A percentile compares a stretch with the other conserved stretches of the same genome.
phyloP scores from a whole-genome alignment of 371 early-diverging fungal species.

The Blakeslea trispora region DNA sequence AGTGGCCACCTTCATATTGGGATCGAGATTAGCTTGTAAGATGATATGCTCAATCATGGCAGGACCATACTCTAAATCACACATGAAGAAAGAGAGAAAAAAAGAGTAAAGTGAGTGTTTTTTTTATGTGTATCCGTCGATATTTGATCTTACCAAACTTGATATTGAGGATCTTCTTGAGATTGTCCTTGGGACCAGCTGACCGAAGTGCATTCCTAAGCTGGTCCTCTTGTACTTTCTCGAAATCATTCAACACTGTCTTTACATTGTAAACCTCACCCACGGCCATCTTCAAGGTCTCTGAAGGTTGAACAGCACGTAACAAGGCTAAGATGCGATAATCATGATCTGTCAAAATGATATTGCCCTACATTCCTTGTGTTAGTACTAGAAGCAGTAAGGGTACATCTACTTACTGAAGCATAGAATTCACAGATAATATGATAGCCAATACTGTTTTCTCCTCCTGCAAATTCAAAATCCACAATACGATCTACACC shows the following conservation, averaged over 20 bases:
- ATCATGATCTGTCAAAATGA: conserved; percentile 91
- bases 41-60: conserved; percentile 88
- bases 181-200: conserved; percentile 72
- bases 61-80: conserved; percentile 76
- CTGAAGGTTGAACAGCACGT: conserved; percentile 84
- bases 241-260: conserved; percentile 58
- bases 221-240: conserved; percentile 58
- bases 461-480: conserved; percentile 83
- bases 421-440: conserved; percentile 95
- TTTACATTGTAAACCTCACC: conserved; percentile 75
- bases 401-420: conserved; percentile 60
- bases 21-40: conserved; percentile 67
- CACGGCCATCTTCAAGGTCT: conserved; percentile 73
- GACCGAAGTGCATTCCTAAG: conserved; percentile 54
- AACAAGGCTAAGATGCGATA: conserved; percentile 84
- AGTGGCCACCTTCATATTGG: conserved; percentile 59
- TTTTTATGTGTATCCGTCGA: too few species aligned
- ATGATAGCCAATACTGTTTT: conserved; percentile 75
- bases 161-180: conserved; percentile 79
- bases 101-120: too few species aligned
- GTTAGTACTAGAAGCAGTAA: too few species aligned
- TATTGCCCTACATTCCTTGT: conserved; percentile 75
- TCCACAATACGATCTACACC: conserved; percentile 94
- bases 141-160: conserved; percentile 58
- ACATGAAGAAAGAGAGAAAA: too few species aligned